These are phyloP conservation scores for Crithidia fasciculata DNA, from an alignment of 208 protist genomes.

Conservation along the genomic window DNA sequence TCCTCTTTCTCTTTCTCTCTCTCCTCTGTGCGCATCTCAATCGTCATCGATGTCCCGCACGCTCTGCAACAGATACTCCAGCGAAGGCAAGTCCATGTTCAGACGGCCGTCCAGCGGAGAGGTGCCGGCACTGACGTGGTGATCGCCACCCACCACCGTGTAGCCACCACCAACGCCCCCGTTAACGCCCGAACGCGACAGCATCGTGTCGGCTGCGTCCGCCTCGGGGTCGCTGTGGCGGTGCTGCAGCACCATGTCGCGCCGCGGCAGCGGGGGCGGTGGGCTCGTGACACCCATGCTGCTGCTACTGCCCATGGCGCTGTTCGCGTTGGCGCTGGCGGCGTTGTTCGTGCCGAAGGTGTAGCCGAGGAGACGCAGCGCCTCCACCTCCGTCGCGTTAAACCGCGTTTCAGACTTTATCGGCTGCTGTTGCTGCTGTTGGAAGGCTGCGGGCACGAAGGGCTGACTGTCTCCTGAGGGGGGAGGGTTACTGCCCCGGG, in stretches of 20 bases:
- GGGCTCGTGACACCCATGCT: not conserved
- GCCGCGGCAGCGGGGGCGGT: not conserved
- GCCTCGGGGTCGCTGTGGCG: conserved; percentile 19
- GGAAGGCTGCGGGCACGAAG: conserved; percentile 1
- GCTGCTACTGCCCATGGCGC: not conserved
- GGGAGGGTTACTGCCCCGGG: conserved; percentile 1
- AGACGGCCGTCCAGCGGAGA: conserved; percentile 21
- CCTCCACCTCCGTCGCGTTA: conserved; percentile 32
- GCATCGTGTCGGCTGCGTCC: not conserved
- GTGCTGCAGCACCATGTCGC: not conserved
- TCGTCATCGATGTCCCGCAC: conserved; percentile 67
- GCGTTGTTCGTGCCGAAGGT: conserved; percentile 6
- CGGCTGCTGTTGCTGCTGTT: conserved; percentile 5
- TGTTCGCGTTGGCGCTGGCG: no score
- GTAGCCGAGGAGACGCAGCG: conserved; percentile 31
- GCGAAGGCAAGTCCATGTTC: conserved; percentile 35
- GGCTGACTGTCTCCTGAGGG: conserved; percentile 1
- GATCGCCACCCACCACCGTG: conserved; percentile 26
- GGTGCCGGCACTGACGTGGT: conserved; percentile 6
- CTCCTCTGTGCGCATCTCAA: conserved; percentile 2
- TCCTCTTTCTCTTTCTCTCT: conserved; percentile 7
- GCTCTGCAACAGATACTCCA: conserved; percentile 70
- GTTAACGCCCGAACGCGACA: not conserved
- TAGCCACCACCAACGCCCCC: conserved; percentile 13
- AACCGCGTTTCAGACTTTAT: conserved; percentile 22